phyloP scores from a whole-genome alignment of 2,329 filamentous ascomycete genomes.

The Lasiodiplodia hormozganensis region DNA sequence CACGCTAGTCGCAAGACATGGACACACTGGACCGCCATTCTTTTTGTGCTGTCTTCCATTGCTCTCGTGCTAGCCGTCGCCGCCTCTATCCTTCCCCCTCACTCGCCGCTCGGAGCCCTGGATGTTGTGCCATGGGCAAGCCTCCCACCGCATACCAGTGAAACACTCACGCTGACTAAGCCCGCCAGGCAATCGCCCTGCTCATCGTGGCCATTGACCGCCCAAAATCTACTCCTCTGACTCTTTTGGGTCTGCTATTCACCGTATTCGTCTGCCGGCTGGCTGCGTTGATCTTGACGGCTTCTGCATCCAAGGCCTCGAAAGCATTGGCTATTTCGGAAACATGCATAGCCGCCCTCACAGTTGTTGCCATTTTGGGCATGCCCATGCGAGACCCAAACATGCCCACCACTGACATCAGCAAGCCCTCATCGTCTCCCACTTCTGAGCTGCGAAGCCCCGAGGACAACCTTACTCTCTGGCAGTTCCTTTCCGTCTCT shows the following conservation, averaged over 20 bases:
- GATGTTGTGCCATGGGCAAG: constrained; percentile 21
- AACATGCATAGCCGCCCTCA: constrained; percentile 36
- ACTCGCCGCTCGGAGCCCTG: neutral
- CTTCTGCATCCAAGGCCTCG: constrained; percentile 29
- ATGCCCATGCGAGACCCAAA: constrained; percentile 74
- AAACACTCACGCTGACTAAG: neutral
- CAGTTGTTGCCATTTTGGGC: constrained; percentile 62
- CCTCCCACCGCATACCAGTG: neutral
- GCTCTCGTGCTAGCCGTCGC: constrained; percentile 6
- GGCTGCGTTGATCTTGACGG: constrained; percentile 37
- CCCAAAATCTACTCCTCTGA: constrained; percentile 51
- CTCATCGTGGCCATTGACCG: constrained; percentile 47
- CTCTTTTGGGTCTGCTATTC: constrained; percentile 48
- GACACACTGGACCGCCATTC: constrained; percentile 23
- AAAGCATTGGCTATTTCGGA: constrained; percentile 46
- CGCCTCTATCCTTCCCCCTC: constrained; percentile 1
- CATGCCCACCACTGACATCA: constrained; percentile 64
- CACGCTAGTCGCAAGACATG: constrained; percentile 10
- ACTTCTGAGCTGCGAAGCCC: constrained; percentile 70
- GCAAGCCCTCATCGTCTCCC: constrained; percentile 62
- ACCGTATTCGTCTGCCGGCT: constrained; percentile 40
- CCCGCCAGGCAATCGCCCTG: constrained; percentile 43
- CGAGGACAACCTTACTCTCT: constrained; percentile 79
- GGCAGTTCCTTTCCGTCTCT: constrained; percentile 84
- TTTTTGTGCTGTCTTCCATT: constrained; percentile 11